Evolutionary conservation across 2,329 filamentous ascomycete genomes (phyloP).

Genomic region (Ophiostoma pallidulum): DNA sequence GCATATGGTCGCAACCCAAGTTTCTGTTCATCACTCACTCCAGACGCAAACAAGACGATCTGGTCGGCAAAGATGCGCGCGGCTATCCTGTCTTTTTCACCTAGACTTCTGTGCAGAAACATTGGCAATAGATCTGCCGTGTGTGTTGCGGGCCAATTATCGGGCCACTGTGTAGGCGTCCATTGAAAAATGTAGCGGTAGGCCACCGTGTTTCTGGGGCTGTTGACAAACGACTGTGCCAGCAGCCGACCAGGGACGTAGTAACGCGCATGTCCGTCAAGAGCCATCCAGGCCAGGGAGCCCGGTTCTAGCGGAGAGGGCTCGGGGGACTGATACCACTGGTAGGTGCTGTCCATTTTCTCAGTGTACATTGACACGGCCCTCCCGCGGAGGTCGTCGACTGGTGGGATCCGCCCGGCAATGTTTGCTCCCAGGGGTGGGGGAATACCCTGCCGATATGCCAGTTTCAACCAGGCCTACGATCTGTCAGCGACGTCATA

Average conservation of each 20-base stretch:
- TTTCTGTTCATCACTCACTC: background rate
- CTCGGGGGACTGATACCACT: background rate
- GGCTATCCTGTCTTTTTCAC: background rate
- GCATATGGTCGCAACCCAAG: background rate
- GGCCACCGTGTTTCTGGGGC: background rate
- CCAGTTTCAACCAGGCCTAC: conserved; percentile 3
- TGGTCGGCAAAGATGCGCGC: background rate
- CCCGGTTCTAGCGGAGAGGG: background rate
- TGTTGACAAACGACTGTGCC: background rate
- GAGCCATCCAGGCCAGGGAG: background rate
- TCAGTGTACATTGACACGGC: background rate
- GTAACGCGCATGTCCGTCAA: background rate
- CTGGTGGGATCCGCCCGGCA: background rate
- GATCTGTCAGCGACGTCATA: no score
- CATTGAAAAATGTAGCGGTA: conserved; percentile 1
- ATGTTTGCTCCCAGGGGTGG: background rate
- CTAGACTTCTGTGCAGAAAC: background rate
- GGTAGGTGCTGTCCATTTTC: background rate
- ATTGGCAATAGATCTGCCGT: background rate
- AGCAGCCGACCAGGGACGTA: conserved; percentile 1
- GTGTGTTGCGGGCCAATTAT: background rate
- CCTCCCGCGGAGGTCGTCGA: background rate
- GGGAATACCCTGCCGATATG: background rate
- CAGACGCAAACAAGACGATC: background rate
- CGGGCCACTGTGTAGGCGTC: conserved; percentile 1